Evolutionary conservation across 805 yeast genomes (phyloP).

Genomic region (Candida nanaspora): DNA sequence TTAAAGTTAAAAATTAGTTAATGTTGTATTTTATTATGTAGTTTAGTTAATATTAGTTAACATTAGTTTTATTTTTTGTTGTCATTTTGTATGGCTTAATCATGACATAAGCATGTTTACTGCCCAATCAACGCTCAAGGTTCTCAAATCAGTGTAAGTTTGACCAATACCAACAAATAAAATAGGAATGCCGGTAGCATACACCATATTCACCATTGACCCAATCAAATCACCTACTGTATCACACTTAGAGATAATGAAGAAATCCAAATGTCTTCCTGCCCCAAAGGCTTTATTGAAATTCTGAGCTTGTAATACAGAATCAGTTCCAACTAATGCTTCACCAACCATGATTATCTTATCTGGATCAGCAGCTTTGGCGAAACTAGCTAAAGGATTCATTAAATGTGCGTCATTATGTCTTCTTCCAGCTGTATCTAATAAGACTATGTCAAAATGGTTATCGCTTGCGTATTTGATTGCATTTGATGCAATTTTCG

Average conservation of each 20-base stretch:
- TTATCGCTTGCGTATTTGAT: constrained; percentile 68
- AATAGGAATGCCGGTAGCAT: constrained; percentile 92
- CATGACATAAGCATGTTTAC: constrained; percentile 74
- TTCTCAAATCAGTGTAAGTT: constrained; percentile 88
- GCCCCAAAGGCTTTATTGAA: constrained; percentile 92
- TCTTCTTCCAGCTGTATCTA: constrained; percentile 97
- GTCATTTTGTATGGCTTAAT: constrained; percentile 1
- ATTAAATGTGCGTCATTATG: constrained; percentile 90
- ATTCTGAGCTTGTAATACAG: constrained; percentile 90
- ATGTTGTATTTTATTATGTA: background rate
- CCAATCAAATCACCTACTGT: constrained; percentile 97
- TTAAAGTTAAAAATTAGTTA: background rate
- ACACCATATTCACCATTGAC: constrained; percentile 94
- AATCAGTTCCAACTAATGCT: constrained; percentile 95
- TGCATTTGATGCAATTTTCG: constrained; percentile 87
- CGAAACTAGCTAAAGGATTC: constrained; percentile 94
- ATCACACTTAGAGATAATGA: constrained; percentile 90
- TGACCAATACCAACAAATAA: constrained; percentile 96
- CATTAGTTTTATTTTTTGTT: too few relatives aligned
- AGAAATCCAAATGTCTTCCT: constrained; percentile 74
- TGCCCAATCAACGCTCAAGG: constrained; percentile 87
- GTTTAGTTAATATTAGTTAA: too few relatives aligned
- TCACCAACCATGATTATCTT: constrained; percentile 98
- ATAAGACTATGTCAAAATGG: constrained; percentile 74
- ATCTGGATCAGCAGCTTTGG: constrained; percentile 91